Percentiles rank a stretch among this genome's conserved stretches.
Evolutionary conservation across 371 early-diverging fungal genomes (phyloP).

Genomic region (Capillidium heterosporum): DNA sequence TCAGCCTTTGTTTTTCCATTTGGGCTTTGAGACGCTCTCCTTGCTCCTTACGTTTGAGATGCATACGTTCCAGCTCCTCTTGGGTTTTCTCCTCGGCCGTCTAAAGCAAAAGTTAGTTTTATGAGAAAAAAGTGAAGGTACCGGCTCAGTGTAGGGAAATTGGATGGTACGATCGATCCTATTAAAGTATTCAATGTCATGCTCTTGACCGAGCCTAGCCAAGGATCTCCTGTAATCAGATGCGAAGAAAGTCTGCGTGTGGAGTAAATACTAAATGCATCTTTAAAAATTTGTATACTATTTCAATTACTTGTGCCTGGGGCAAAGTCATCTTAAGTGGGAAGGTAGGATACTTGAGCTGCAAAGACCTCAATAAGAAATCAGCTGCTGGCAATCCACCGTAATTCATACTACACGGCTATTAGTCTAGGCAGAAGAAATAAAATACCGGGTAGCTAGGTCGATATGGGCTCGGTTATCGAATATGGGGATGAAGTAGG

Average conservation of each 20-base stretch:
- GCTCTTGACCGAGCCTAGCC: constrained; percentile 16
- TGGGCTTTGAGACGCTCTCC: constrained; percentile 52
- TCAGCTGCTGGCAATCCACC: constrained; percentile 59
- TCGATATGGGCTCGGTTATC: constrained; percentile 32
- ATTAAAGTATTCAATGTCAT: constrained; percentile 25
- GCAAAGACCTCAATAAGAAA: constrained; percentile 66
- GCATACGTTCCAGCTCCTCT: constrained; percentile 50
- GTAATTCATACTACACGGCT: constrained; percentile 26
- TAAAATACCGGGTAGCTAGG: constrained; percentile 36
- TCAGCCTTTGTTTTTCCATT: constrained; percentile 54
- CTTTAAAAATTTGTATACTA: neutral
- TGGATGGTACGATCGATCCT: constrained; percentile 43
- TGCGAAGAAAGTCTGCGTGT: constrained; percentile 46
- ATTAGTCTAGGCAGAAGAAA: neutral
- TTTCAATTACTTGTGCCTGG: constrained; percentile 40
- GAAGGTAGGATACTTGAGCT: constrained; percentile 76
- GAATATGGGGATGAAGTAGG: constrained; percentile 60
- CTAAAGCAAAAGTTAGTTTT: constrained; percentile 7
- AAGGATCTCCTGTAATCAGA: constrained; percentile 51
- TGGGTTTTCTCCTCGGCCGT: constrained; percentile 52
- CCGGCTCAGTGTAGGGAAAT: constrained; percentile 47
- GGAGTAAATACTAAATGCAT: constrained; percentile 27
- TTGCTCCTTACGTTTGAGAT: constrained; percentile 55
- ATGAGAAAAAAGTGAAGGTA: constrained; percentile 4
- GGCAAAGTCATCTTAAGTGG: constrained; percentile 56